phyloP scores from a whole-genome alignment of 805 yeast species.

The Wickerhamiella lipophila region DNA sequence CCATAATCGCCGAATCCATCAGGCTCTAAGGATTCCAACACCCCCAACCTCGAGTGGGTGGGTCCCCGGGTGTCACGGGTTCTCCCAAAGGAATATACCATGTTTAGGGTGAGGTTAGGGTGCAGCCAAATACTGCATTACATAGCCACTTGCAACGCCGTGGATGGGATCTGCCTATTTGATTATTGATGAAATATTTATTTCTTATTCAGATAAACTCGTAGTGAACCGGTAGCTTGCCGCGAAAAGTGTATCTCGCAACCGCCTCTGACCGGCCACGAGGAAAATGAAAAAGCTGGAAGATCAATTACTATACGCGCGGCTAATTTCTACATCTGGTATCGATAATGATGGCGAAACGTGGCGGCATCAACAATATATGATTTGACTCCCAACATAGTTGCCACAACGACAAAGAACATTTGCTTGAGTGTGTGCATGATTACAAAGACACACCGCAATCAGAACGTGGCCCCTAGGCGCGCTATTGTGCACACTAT shows the following conservation, averaged over 20 bases:
- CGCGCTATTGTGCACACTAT: not conserved
- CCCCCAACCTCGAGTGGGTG: not conserved
- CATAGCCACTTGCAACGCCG: too few relatives aligned
- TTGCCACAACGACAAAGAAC: not conserved
- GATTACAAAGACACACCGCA: not conserved
- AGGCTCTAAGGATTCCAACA: not conserved
- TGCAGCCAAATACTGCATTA: not conserved
- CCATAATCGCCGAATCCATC: too few relatives aligned
- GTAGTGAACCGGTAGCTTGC: too few relatives aligned
- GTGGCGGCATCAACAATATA: not conserved
- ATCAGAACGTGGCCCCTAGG: not conserved
- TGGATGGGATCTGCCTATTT: too few relatives aligned
- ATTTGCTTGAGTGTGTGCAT: slow-evolving; percentile 1
- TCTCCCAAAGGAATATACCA: not conserved
- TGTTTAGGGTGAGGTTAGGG: not conserved
- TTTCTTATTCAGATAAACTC: too few relatives aligned
- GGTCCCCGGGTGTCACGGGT: slow-evolving; percentile 4
- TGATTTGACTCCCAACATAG: not conserved
- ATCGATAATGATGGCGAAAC: too few relatives aligned
- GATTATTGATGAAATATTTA: too few relatives aligned
- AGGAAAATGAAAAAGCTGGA: not conserved
- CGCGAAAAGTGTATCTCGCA: too few relatives aligned
- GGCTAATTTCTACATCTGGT: too few relatives aligned
- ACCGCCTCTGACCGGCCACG: not conserved
- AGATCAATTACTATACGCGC: too few relatives aligned